Conservation (phyloP, 495 filamentous ascomycete genomes). For the Echria macrotheca region DNA sequence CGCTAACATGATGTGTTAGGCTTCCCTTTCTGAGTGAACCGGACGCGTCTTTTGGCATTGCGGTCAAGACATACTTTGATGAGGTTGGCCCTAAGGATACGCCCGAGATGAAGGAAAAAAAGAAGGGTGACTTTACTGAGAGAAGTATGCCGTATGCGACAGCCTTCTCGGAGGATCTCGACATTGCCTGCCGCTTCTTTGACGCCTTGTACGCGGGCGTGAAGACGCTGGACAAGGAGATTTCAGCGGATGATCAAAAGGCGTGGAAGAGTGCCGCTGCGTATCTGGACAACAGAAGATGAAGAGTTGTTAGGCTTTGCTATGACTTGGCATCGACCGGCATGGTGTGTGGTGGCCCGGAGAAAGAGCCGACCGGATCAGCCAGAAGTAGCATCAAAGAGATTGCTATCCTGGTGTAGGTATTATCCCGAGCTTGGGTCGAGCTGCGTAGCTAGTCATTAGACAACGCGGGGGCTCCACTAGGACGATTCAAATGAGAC, state of each 20-base stretch:
- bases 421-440: too few relatives aligned
- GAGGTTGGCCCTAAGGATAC: constrained; percentile 61
- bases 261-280: constrained; percentile 60
- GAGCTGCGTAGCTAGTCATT: too few relatives aligned
- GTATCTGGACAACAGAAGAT: constrained; percentile 45
- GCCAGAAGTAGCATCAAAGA: too few relatives aligned
- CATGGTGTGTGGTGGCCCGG: too few relatives aligned
- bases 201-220: constrained; percentile 70
- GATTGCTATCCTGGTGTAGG: too few relatives aligned
- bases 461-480: too few relatives aligned
- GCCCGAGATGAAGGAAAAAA: constrained; percentile 53
- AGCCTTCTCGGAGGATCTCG: constrained; percentile 69
- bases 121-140: constrained; percentile 51
- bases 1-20: constrained; percentile 38
- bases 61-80: constrained; percentile 88
- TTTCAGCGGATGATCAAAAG: constrained; percentile 51
- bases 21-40: constrained; percentile 82
- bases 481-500: too few relatives aligned
- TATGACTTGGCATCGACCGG: too few relatives aligned
- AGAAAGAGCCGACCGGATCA: too few relatives aligned
- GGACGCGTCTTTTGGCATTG: constrained; percentile 81
- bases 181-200: constrained; percentile 77
- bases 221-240: constrained; percentile 54
- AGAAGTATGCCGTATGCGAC: constrained; percentile 70
- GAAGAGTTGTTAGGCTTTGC: neutral